Evolutionary conservation across 345 rosid species (phyloP), one percentile per base, ranked within the genome.

Genomic region (Pugionium cornutum): DNA sequence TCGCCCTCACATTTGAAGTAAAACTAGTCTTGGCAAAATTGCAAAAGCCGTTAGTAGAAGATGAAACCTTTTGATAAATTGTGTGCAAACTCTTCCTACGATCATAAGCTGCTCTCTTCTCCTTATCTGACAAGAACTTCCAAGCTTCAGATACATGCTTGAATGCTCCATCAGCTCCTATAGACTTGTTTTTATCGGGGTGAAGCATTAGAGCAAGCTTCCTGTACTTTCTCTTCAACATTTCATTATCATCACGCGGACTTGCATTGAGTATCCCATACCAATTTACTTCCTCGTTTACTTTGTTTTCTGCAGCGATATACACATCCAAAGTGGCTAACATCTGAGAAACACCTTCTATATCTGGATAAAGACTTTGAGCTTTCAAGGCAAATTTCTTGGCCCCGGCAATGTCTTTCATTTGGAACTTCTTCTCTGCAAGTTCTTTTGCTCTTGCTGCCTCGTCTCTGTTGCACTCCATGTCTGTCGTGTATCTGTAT

Each of bases 381-480:
- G 94, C 90, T 70, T 87, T 87, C 78, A 84, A 41, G 4, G 84
- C 84, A 68, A 84, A 84, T 66, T 83, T 87, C 78, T 76, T 84
- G 2, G 94, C 94, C 33, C 86, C 88, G 0, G 29, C 28, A 49
- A 75, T 40, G 52, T 86, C 92, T 77, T 76, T 81, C 8, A 62
- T 76, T 3, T 46, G 66, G 62, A 84, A 83, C 74, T 82, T 86
- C 69, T 64, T 84, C 78, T 84, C 92, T 3, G 92, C 84, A 68
- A 86, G 81, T 70, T 82, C 83, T 66, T 82, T 86, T 9, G 92
- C 92, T 61, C 84, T 80, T 36, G 39, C 64, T 6, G 89, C 89
- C 69, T 86, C 92, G 48, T 84, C 89, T 73, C 77, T 81, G 70
- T 86, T 84, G 76, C 89, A 84, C 63, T 86, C 92, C 89, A 86